Base-by-base conservation (phyloP, 306 rosid genomes). In the Geum urbanum region DNA sequence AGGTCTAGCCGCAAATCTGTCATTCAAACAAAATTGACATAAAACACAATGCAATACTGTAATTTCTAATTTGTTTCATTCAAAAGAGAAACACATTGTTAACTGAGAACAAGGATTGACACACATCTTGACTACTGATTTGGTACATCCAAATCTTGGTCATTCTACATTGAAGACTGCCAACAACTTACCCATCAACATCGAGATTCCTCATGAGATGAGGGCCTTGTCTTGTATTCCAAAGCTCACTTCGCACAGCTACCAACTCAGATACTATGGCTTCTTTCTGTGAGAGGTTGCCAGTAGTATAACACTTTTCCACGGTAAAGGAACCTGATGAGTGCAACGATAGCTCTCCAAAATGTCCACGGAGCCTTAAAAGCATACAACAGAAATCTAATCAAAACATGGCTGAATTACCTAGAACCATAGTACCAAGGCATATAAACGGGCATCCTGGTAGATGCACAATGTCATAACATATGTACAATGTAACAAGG, bases 171-270 rank as follows among this genome's bases (percentile, higher is more conserved):
- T 68, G 58, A 70, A 70, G 32, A 69, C 67, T 70, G 49, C 40
- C 41, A 74, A 43, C 32, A 59, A 47, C 90, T 72, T 87, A 88
- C 98, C 95, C 80, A 27, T 89, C 95, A 80, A 94, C 83, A 76
- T 94, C 97, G 56, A 94, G 85, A 71, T 72, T 91, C 86, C 89
- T 76, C 64, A 91, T 60, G 74, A 94, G 96, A 87, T 84, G 80
- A 72, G 92, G 78, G 18, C 99, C 99, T 58, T 89, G 97, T 86
- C 84, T 94, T 49, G 91, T 79, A 83, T 84, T 94, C 73, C 95
- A 89, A 80, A 91, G 88, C 69, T 88, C 95, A 74, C 75, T 84
- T 53, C 62, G 86, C 39, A 84, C 85, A 66, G 74, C 79, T 77
- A 78, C 77, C 78, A 95, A 70, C 81, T 95, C 99, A 45, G 95